phyloP scores from a whole-genome alignment of 2,329 filamentous ascomycete genomes.

The Neonectria magnoliae region DNA sequence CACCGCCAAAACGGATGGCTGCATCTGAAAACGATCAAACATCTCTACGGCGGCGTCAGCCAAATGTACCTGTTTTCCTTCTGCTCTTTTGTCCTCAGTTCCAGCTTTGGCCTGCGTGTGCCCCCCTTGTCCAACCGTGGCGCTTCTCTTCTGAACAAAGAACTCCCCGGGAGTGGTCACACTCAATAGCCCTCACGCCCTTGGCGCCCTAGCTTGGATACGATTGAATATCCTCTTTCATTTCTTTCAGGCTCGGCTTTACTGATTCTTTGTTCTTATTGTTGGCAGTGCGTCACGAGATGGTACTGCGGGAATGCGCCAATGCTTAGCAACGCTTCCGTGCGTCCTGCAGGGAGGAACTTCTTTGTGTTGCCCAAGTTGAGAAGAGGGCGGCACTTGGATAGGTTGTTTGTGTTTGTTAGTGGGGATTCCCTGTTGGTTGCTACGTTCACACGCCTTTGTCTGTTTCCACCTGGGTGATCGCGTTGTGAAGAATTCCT shows the following conservation, averaged over 20 bases:
- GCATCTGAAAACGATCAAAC: neutral
- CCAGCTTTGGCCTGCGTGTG: neutral
- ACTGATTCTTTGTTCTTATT: conserved; percentile 37
- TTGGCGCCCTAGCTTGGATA: neutral
- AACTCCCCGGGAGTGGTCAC: neutral
- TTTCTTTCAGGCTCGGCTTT: conserved; percentile 8
- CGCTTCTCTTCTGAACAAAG: conserved; percentile 36
- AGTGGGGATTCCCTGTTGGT: neutral
- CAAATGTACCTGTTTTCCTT: neutral
- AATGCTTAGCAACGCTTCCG: conserved; percentile 15
- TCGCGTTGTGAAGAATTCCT: neutral
- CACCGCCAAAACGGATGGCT: neutral
- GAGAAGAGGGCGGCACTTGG: neutral
- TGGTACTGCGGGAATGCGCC: conserved; percentile 14
- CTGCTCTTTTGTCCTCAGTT: neutral
- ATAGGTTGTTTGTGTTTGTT: conserved; percentile 1
- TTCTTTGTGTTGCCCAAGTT: conserved; percentile 7
- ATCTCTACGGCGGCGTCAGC: neutral
- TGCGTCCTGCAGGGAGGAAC: conserved; percentile 14
- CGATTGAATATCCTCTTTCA: neutral
- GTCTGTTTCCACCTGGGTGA: neutral
- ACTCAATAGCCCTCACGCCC: neutral
- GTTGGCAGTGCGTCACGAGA: conserved; percentile 11
- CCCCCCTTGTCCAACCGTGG: conserved; percentile 21
- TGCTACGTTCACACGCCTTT: neutral